Evolutionary conservation across 305 asterid species (phyloP).

Genomic region (Stenogyne calaminthoides): DNA sequence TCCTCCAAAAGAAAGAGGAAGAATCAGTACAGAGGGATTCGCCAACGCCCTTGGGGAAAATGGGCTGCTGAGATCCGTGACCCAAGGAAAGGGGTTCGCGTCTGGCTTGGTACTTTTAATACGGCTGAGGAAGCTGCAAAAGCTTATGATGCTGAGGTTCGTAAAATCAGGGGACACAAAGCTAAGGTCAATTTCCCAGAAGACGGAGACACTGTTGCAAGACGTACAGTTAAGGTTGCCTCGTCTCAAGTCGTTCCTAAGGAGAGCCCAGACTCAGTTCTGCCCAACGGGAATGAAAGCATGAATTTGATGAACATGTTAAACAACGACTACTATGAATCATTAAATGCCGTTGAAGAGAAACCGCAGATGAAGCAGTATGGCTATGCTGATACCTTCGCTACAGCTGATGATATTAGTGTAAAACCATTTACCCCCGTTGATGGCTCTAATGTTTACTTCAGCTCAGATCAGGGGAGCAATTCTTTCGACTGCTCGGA

Average conservation of each 20-base stretch:
- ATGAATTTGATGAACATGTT: conserved; percentile 37
- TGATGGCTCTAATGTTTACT: conserved; percentile 49
- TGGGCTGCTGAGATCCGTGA: conserved; percentile 99
- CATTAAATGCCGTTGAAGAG: conserved; percentile 54
- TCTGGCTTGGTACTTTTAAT: conserved; percentile 95
- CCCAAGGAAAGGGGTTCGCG: conserved; percentile 92
- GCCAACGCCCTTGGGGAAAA: conserved; percentile 99
- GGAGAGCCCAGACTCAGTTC: conserved; percentile 41
- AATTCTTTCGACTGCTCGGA: conserved; percentile 81
- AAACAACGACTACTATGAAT: conserved; percentile 46
- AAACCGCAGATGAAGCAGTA: conserved; percentile 56
- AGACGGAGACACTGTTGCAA: conserved; percentile 48
- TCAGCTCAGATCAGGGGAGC: conserved; percentile 85
- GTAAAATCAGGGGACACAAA: conserved; percentile 88
- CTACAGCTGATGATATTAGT: conserved; percentile 39
- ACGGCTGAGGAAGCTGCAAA: conserved; percentile 99
- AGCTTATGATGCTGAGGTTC: conserved; percentile 90
- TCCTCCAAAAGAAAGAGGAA: conserved; percentile 86
- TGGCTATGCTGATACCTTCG: conserved; percentile 37
- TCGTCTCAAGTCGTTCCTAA: conserved; percentile 38
- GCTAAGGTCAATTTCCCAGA: conserved; percentile 95
- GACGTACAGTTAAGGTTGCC: conserved; percentile 41
- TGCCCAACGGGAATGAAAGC: conserved; percentile 36
- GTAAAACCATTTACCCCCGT: conserved; percentile 44
- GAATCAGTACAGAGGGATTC: conserved; percentile 90